Evolutionary conservation across 371 early-diverging fungal species (phyloP), one percentile per base, ranked within the genome.

Genomic region (Phascolomyces articulosus): DNA sequence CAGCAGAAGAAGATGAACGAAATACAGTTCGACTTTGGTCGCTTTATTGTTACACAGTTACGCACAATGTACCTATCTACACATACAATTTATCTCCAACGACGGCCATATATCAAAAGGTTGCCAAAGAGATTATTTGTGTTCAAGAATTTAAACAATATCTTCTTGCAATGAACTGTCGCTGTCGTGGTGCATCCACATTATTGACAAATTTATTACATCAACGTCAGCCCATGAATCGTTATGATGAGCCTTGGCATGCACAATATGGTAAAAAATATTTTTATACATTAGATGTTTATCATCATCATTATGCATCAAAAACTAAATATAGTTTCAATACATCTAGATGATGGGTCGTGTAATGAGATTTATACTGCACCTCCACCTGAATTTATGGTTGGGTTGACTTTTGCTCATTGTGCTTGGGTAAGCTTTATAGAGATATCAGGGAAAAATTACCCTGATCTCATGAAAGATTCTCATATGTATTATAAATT

Each of bases 91-190:
- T 90, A 20, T 79, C 89, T 8, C 91, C 91, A 2, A 87, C 87
- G 48, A 88, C 90, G 1, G 87, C 86, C 24, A 68, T 82, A 23
- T 90, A 85, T 59, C 91, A 90, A 65, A 87, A 87, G 57, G 75
- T 86, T 40, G 85, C 88, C 7, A 85, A 83, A 48, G 87, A 86
- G 56, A 85, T 86, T 29, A 85, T 91, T 34, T 93, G 91, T 55
- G 82, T 88, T 18, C 80, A 85, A 7, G 90, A 91, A 58, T 82
- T 93, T 60, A 89, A 90, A 68, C 92, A 93, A 63, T 80, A 89
- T 51, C 66, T 91, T 18, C 56, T 93, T 7, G 91, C 83, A 0
- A 86, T 89, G 72, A 89, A 85, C 54, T 87, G 88, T 49, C 73
- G 90, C 4, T 90, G 90, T 59, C 78, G 83, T 3, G 93, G 92